Base-by-base conservation (phyloP, 495 filamentous ascomycete species). In the Neurospora sp. region DNA sequence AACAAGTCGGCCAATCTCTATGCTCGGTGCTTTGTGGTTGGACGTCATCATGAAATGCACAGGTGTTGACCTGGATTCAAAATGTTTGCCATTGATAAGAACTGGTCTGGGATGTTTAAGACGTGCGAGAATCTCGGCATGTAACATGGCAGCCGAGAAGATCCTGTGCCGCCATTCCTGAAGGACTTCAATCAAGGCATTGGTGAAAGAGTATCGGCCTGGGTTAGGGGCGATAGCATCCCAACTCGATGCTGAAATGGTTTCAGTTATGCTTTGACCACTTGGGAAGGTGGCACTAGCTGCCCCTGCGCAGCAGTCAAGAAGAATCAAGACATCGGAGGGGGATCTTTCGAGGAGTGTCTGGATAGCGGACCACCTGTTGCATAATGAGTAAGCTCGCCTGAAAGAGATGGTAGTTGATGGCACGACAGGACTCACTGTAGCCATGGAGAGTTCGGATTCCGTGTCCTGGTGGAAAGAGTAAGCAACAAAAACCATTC, bases 31-130 rank as follows among this genome's bases (percentile, higher is more conserved):
- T 62, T 80, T 86, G 76, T 85, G 83, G 71, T 87, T 85, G 39
- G 84, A 83, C 4, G 85, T 87, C 84, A 86, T 86, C 81, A 87
- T 85, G 70, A 86, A 86, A 74, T 87, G 85, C 8, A 87, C 84
- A 0, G 86, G 86, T 20, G 86, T 87, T 11, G 83, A 80, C 41
- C 86, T 80, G 37, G 85, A 83, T 72, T 87, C 86, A 70, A 85
- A 84, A 60, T 83, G 83, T 70, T 82, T 85, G 41, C 86, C 86
- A 71, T 87, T 86, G 70, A 83, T 80, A 72, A 83, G 77, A 76
- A 85, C 83, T 39, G 85, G 85, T 8, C 85, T 77, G n/a, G 85
- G 85, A 66, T 86, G 86, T 76, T 87, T 87, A 8, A 87, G 76
- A 10, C 83, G 83, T 39, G 85, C 85, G 10, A 87, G 82, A 23